These are phyloP conservation scores for Mycena amicta DNA, from an alignment of 768 basidiomycete genomes.

Conservation along the genomic window DNA sequence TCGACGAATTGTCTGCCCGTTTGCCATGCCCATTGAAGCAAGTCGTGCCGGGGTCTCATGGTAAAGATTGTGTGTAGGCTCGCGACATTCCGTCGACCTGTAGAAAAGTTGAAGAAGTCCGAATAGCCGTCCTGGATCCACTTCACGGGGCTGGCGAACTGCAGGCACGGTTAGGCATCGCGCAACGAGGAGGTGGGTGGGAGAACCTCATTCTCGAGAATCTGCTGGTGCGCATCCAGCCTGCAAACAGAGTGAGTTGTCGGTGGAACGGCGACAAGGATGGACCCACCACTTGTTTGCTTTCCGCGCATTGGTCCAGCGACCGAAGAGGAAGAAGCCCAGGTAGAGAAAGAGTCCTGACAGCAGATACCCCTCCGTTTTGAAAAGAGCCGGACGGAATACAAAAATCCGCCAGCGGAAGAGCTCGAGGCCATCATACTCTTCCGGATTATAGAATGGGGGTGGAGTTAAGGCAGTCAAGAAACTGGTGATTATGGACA, in stretches of 20 bases:
- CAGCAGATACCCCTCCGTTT: constrained; percentile 63
- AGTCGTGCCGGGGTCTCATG: constrained; percentile 83
- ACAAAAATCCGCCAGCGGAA: constrained; percentile 73
- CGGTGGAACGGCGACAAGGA: constrained; percentile 4
- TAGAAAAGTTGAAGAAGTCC: constrained; percentile 86
- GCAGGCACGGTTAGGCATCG: too few species aligned
- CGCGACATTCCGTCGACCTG: constrained; percentile 75
- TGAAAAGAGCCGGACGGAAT: constrained; percentile 80
- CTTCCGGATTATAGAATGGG: constrained; percentile 49
- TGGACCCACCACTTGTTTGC: constrained; percentile 74
- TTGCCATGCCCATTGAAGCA: constrained; percentile 67
- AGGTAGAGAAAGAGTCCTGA: constrained; percentile 58
- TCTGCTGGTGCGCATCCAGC: constrained; percentile 57
- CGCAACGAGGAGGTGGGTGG: too few species aligned
- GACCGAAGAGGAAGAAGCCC: constrained; percentile 60
- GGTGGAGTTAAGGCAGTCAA: constrained; percentile 55
- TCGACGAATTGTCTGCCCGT: constrained; percentile 67
- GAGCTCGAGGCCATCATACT: constrained; percentile 80
- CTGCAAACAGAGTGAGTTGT: constrained; percentile 39
- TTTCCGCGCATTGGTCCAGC: constrained; percentile 54
- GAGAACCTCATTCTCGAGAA: constrained; percentile 59
- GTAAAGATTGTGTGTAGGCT: constrained; percentile 81
- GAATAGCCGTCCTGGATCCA: constrained; percentile 69
- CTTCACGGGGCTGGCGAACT: constrained; percentile 74
- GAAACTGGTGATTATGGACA: constrained; percentile 36